These are phyloP conservation scores for Dioscorea alata DNA, from an alignment of 106 monocot genomes.

Conservation along the genomic window DNA sequence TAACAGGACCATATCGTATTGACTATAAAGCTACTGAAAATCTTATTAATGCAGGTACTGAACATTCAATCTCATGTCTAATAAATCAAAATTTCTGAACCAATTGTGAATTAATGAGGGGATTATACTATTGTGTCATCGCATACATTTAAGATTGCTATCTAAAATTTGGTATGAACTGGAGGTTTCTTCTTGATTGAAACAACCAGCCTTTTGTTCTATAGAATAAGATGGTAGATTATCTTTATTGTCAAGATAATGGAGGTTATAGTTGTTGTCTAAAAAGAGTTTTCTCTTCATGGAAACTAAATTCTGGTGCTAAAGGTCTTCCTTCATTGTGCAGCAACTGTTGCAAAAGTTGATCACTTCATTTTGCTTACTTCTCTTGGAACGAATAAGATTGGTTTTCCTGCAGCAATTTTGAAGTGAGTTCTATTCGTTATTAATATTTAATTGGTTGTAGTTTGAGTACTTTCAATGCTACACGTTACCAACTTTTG, in stretches of 20 bases:
- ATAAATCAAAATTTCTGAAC: background rate
- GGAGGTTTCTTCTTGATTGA: too few species aligned
- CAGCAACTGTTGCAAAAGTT: slow-evolving; percentile 66
- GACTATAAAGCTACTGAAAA: slow-evolving; percentile 82
- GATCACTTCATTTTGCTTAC: slow-evolving; percentile 92
- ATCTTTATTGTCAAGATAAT: too few species aligned
- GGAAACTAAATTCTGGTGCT: too few species aligned
- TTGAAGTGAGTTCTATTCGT: slow-evolving; percentile 55
- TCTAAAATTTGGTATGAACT: too few species aligned
- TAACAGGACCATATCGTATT: slow-evolving; percentile 92
- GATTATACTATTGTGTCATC: too few species aligned
- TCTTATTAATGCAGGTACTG: slow-evolving; percentile 69
- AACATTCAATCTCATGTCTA: background rate
- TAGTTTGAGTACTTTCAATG: background rate
- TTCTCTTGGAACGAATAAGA: slow-evolving; percentile 81
- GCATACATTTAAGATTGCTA: too few species aligned
- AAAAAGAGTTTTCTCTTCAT: too few species aligned
- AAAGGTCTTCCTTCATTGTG: background rate
- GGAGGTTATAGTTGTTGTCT: too few species aligned
- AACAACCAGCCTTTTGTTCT: too few species aligned
- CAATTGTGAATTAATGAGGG: too few species aligned
- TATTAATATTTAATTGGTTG: background rate
- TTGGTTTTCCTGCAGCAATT: slow-evolving; percentile 87
- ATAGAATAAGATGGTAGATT: too few species aligned
- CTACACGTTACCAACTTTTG: too few species aligned